Conservation (phyloP, 1,284 basidiomycete genomes). For the Moesziomyces antarcticus region DNA sequence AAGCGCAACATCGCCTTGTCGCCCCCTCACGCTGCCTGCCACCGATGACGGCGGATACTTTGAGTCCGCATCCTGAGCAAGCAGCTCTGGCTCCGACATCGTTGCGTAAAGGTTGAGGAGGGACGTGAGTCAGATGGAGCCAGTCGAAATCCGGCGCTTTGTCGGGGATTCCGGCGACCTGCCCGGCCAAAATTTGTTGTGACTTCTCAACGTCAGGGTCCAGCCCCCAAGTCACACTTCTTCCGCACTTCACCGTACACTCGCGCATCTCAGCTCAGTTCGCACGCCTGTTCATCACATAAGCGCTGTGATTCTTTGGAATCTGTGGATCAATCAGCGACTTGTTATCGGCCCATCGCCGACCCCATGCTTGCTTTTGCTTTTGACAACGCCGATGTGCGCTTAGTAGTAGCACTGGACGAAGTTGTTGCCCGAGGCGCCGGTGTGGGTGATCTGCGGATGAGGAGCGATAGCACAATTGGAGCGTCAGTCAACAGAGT, state of each 20-base stretch:
- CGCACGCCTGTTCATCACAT: too few species aligned
- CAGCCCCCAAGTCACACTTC: neutral
- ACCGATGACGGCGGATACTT: constrained; percentile 19
- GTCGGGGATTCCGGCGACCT: constrained; percentile 10
- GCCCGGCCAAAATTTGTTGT: constrained; percentile 11
- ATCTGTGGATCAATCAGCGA: too few species aligned
- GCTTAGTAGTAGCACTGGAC: constrained; percentile 49
- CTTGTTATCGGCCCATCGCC: too few species aligned
- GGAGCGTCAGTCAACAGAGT: too few species aligned
- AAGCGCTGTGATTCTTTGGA: neutral
- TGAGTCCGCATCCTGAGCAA: neutral
- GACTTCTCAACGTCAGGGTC: constrained; percentile 3
- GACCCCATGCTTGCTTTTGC: neutral
- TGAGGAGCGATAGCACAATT: neutral
- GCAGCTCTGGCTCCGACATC: constrained; percentile 6
- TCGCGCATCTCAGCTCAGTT: too few species aligned
- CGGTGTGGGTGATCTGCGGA: constrained; percentile 51
- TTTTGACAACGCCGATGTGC: neutral
- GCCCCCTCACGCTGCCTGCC: constrained; percentile 6
- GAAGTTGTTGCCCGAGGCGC: constrained; percentile 54
- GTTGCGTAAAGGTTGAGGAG: neutral
- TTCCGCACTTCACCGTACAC: neutral
- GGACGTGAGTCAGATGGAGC: too few species aligned
- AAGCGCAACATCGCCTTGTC: constrained; percentile 34
- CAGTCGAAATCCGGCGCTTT: too few species aligned